phyloP scores from a whole-genome alignment of 345 rosid species.

The Linum trigynum region DNA sequence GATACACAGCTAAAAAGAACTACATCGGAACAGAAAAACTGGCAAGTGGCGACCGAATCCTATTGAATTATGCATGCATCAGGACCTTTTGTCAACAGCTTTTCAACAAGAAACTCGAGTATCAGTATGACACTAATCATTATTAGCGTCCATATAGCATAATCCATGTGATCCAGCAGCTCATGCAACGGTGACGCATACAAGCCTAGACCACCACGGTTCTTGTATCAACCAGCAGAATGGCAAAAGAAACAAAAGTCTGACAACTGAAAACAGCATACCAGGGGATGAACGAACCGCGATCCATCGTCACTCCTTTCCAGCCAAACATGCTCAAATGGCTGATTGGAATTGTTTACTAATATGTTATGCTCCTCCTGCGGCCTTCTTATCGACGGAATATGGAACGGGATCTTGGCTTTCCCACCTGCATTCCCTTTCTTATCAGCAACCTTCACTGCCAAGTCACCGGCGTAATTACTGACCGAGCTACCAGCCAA shows the following conservation, averaged over 20 bases:
- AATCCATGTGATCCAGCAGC: no score
- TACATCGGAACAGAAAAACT: background rate
- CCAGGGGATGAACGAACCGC: constrained; percentile 70
- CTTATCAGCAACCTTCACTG: constrained; percentile 54
- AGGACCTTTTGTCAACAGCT: background rate
- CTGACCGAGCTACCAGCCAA: constrained; percentile 5
- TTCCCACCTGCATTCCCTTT: constrained; percentile 28
- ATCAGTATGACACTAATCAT: no score
- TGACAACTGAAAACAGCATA: constrained; percentile 21
- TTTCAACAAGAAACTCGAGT: no score
- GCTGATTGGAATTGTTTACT: constrained; percentile 58
- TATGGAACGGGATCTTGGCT: constrained; percentile 61
- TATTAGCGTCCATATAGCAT: no score
- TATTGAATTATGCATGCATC: background rate
- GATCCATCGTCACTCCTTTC: constrained; percentile 55
- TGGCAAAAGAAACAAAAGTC: no score
- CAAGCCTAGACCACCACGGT: no score
- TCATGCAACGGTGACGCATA: no score
- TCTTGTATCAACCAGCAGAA: no score
- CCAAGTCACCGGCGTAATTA: constrained; percentile 17
- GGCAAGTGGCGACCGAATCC: background rate
- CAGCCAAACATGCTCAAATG: constrained; percentile 78
- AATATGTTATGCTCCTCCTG: constrained; percentile 60
- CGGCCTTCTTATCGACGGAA: constrained; percentile 56
- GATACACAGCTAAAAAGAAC: background rate